These are phyloP conservation scores for Nephelium lappaceum DNA, from an alignment of 345 rosid species.

Conservation along the genomic window DNA sequence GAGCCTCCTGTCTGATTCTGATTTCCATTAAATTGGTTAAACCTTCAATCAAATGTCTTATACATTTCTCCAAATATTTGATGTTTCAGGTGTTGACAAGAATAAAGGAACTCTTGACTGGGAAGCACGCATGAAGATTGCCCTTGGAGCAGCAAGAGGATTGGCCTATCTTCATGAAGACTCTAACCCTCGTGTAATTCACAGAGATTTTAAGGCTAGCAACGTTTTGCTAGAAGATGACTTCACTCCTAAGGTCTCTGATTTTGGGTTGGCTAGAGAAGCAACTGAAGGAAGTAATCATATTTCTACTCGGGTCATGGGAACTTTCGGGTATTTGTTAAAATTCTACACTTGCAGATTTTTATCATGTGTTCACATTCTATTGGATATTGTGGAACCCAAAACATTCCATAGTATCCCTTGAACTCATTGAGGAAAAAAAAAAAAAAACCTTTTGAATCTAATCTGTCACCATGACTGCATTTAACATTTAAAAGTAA, in stretches of 20 bases:
- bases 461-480: not conserved
- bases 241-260: constrained; percentile 97
- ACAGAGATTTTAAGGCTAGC: constrained; percentile 98
- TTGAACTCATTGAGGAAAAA: not conserved
- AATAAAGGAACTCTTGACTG: constrained; percentile 83
- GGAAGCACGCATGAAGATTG: constrained; percentile 95
- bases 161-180: constrained; percentile 99
- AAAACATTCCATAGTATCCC: not conserved
- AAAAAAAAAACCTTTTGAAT: not conserved
- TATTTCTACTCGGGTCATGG: constrained; percentile 97
- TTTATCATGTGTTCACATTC: not conserved
- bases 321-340: constrained; percentile 88
- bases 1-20: not conserved
- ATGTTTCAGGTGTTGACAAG: constrained; percentile 58
- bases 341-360: not conserved
- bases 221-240: constrained; percentile 86
- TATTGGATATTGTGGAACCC: not conserved
- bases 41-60: constrained; percentile 9
- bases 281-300: constrained; percentile 99
- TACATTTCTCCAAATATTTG: constrained; percentile 4
- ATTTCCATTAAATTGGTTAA: constrained; percentile 11
- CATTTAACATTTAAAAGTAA: not conserved
- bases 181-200: constrained; percentile 97
- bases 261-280: constrained; percentile 99
- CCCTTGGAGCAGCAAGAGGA: constrained; percentile 99